Evolutionary conservation across 208 protist genomes (phyloP), one percentile per base, ranked within the genome.

Genomic region (Leishmania aethiopica): DNA sequence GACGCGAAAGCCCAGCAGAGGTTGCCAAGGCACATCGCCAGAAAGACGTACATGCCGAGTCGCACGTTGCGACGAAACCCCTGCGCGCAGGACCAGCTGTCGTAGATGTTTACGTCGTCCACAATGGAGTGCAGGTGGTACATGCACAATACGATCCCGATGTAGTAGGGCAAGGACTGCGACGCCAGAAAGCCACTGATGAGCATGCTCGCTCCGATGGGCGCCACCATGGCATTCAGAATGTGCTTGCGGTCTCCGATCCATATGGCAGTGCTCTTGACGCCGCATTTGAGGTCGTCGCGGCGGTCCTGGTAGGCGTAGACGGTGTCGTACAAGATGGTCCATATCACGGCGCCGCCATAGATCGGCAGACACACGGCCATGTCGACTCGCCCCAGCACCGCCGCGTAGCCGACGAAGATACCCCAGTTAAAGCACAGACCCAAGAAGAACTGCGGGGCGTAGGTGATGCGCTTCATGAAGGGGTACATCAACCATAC

Each of bases 61-160:
- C 86, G 76, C 47, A 93, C 94, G 79, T 95, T 96, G 60, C 89
- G 88, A 45, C 88, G 84, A 78, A 95, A 96, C 49, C 86, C 92
- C 51, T 86, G 86, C 19, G 71, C 77, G 83, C 93, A 96, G 25
- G 93, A 96, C 93, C 92, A 97, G 60, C 60, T 75, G 81, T 97
- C 94, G 83, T 96, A 93, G 74, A 97, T 94, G 84, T 97, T 97
- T 40, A 96, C 93, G 83, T 96, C 86, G 66, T 97, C 94, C 60
- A 97, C 89, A 66, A 96, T 91, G 74, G 73, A 76, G 81, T 95
- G 85, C 28, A 97, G 86, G 66, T 89, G 88, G 83, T 90, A 93
- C 73, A 91, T 87, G 78, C 89, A 93, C 37, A 91, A 22, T 7
- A 89, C 45, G 53, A 93, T 84, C 35, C 90, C 85, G 15, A 93